Conservation (phyloP, 2,329 filamentous ascomycete genomes). For the Penicillium corylophilum region DNA sequence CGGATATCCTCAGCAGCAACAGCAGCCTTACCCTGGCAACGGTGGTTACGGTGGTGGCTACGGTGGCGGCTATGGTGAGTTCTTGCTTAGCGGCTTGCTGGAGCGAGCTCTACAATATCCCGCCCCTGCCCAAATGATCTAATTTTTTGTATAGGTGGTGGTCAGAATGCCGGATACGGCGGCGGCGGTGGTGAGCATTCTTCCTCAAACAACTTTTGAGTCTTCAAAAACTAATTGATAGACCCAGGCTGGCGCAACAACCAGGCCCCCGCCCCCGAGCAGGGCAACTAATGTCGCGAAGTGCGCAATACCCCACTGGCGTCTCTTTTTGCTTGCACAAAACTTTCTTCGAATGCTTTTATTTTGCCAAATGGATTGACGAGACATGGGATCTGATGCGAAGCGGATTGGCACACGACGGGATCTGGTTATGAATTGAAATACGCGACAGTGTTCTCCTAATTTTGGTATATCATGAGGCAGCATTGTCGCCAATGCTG, state of each 20-base stretch:
- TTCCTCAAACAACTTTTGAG: not conserved
- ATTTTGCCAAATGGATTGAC: slow-evolving; percentile 11
- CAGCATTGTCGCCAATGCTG: not conserved
- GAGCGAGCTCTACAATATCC: not conserved
- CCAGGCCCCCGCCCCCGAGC: slow-evolving; percentile 18
- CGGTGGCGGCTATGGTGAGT: slow-evolving; percentile 35
- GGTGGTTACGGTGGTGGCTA: slow-evolving; percentile 26
- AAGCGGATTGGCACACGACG: slow-evolving; percentile 5
- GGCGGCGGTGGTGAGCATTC: slow-evolving; percentile 26
- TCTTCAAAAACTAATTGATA: not conserved
- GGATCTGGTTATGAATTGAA: not conserved
- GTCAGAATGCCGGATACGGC: slow-evolving; percentile 28
- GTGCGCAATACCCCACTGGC: slow-evolving; percentile 9
- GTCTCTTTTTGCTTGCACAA: slow-evolving; percentile 9
- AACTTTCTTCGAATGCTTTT: slow-evolving; percentile 5
- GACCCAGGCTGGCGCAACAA: slow-evolving; percentile 26
- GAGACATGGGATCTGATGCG: slow-evolving; percentile 8
- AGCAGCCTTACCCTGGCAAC: slow-evolving; percentile 24
- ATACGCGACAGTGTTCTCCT: not conserved
- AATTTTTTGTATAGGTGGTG: slow-evolving; percentile 17
- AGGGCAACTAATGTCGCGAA: slow-evolving; percentile 13
- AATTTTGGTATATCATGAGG: not conserved
- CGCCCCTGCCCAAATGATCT: not conserved
- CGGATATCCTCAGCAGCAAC: slow-evolving; percentile 29
- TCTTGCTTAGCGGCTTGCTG: not conserved